Evolutionary conservation across 352 stramenopile genomes (phyloP), one percentile per base, ranked within the genome.

Genomic region (Phytopythium montanum): DNA sequence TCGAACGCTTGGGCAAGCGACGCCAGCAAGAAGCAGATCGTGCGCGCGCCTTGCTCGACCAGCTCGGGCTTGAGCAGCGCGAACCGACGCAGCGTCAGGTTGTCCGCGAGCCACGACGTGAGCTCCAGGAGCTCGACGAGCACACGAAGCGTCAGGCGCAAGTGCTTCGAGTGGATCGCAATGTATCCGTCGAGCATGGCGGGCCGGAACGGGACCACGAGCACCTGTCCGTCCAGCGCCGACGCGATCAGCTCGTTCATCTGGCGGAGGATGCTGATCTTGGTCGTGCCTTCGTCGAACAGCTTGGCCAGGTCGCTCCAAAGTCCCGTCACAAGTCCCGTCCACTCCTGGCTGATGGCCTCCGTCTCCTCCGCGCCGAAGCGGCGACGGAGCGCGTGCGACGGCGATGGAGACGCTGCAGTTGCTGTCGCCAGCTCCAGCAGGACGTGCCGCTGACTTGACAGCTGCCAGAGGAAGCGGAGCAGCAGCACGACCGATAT

Each of bases 301-400:
- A 92, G 57, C 54, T 86, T 87, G 13, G 77, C 72, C 18, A 87
- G 75, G 60, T 92, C 83, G 41, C 79, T 79, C 81, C 79, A 88
- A 12, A 88, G 59, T 0, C 81, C 77, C n/a, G 69, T 84, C 21
- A 90, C 55, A 23, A 88, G 59, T 39, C 72, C 69, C 23, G 70
- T 81, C 18, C 88, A 56, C 59, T 88, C 78, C 56, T 75, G 59
- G 13, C 66, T 79, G 29, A 56, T 65, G 21, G 21, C 51, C 48
- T 61, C 51, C 29, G 5, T 60, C 14, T 42, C 26, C 49, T 28
- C 29, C 65, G 34, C 2, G 29, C 21, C 42, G 19, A 49, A 29
- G 18, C 25, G 39, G 39, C 39, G 1, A 25, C 18, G 2, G 16
- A 28, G 38, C 71, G 70, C 28, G 69, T 77, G 13, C 86, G 50